Percentiles rank a stretch among this genome's conserved stretches.
Conservation (phyloP, 148 eudicot genomes). For the Heliamphora exappendiculata region DNA sequence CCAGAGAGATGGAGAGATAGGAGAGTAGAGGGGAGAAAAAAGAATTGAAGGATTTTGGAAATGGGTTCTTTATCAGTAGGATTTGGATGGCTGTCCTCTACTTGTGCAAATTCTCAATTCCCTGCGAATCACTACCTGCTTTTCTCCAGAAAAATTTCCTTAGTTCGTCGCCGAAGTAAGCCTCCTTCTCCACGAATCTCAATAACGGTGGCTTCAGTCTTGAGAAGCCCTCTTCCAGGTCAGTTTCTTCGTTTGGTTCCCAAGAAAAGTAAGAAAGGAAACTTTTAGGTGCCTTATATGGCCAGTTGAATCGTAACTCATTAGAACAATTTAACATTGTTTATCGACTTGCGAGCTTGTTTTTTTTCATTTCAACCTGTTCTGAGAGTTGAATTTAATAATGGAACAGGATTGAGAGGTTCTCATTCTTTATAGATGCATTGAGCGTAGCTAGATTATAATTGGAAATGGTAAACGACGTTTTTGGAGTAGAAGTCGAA, state of each 20-base stretch:
- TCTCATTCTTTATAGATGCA: background rate
- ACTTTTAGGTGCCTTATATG: background rate
- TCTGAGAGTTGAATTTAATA: too few relatives aligned
- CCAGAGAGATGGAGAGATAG: background rate
- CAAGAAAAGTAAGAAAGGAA: background rate
- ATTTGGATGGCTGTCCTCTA: background rate
- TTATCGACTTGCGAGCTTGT: background rate
- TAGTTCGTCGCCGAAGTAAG: background rate
- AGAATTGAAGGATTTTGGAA: background rate
- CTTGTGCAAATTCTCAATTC: conserved; percentile 1
- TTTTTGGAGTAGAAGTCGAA: background rate
- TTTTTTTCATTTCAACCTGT: background rate
- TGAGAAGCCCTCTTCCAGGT: conserved; percentile 18
- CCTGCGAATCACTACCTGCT: background rate
- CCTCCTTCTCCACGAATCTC: background rate
- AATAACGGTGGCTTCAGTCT: conserved; percentile 8
- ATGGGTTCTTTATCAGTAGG: conserved; percentile 1
- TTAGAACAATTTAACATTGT: too few relatives aligned
- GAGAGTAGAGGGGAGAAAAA: background rate
- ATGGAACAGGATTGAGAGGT: too few relatives aligned
- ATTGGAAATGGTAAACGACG: background rate
- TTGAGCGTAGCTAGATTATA: background rate
- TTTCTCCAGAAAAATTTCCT: background rate
- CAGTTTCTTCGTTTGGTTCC: conserved; percentile 2
- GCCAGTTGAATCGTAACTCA: background rate